phyloP scores from a whole-genome alignment of 2,329 filamentous ascomycete genomes.

The Ploettnerulaceae sp. region DNA sequence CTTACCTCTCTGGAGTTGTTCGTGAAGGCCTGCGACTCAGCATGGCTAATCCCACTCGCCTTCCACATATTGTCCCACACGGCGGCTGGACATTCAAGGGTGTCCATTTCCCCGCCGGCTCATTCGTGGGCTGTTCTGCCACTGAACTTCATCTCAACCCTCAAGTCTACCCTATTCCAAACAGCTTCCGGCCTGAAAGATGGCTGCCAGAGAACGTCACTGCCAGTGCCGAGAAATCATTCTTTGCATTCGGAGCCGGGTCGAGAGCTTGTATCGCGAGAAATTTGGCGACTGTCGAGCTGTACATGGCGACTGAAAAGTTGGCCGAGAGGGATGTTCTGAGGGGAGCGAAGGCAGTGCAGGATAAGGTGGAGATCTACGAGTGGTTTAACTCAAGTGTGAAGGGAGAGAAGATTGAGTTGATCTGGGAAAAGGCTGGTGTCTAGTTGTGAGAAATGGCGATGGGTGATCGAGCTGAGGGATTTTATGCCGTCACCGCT shows the following conservation, averaged over 20 bases:
- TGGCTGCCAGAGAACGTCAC: slow-evolving; percentile 39
- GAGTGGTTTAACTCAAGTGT: slow-evolving; percentile 54
- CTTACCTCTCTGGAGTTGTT: slow-evolving; percentile 45
- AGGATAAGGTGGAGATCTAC: slow-evolving; percentile 43
- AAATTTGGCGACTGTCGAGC: slow-evolving; percentile 27
- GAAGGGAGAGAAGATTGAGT: slow-evolving; percentile 44
- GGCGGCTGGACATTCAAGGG: slow-evolving; percentile 25
- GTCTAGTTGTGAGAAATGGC: background rate
- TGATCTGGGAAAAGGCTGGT: slow-evolving; percentile 24
- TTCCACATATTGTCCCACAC: slow-evolving; percentile 44
- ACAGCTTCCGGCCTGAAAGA: slow-evolving; percentile 43
- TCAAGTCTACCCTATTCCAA: slow-evolving; percentile 39
- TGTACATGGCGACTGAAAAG: slow-evolving; percentile 27
- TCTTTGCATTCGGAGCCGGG: slow-evolving; percentile 47
- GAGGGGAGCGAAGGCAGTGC: slow-evolving; percentile 38
- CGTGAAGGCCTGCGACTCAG: slow-evolving; percentile 46
- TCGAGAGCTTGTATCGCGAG: slow-evolving; percentile 45
- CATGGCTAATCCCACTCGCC: slow-evolving; percentile 47
- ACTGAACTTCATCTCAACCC: slow-evolving; percentile 45
- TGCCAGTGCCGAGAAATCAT: slow-evolving; percentile 39
- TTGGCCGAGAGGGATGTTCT: slow-evolving; percentile 42
- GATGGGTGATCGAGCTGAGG: background rate
- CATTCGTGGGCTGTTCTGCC: slow-evolving; percentile 42
- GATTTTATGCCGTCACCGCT: too few species aligned
- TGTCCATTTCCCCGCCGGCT: slow-evolving; percentile 39